Evolutionary conservation across 371 early-diverging fungal species (phyloP), one percentile per base, ranked within the genome.

Genomic region (Lichtheimia corymbifera): DNA sequence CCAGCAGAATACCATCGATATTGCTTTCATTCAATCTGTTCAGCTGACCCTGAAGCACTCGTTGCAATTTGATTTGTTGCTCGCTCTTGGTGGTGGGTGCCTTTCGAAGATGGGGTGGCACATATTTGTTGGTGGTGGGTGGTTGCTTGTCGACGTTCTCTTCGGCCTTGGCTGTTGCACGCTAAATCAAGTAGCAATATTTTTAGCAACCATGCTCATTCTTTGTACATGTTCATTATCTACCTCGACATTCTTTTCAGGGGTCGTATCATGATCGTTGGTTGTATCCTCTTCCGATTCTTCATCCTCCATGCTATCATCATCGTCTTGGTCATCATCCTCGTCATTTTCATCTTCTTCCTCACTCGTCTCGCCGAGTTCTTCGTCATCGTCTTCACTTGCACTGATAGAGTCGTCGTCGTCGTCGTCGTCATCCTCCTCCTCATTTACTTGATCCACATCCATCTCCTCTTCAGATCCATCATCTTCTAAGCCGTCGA

Each of bases 21-120:
- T 95, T 96, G 68, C 88, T 84, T 72, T 95, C 97, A 72, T 91
- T 93, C 68, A 96, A 75, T 77, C 84, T 88, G 80, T 96, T 96
- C 14, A 97, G 76, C 58, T 90, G 84, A 63, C 98, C 98, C 71
- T 93, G 93, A 4, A 96, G 67, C 42, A 84, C 85, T 30, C 91
- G 84, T 56, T 91, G 89, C 4, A 96, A 77, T 15, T 91, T 84
- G 5, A 83, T 70, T 41, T 83, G 74, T 41, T 86, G 84, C 67
- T 91, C 89, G 2, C 77, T 77, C 40, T 86, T 81, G 22, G 82
- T 72, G 1, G 74, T 63, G 4, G 83, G 63, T 44, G 73, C 70
- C 56, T 79, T 83, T 62, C 97, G 91, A 35, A 96, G 80, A 59
- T 95, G 92, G 49, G 98, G 97, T 20, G 98, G 98, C 9, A 96